A percentile compares a stretch with the other conserved stretches of the same genome.
These are phyloP conservation scores for Afroboletus lepidellus DNA, from an alignment of 1,284 basidiomycete species.

Conservation along the genomic window DNA sequence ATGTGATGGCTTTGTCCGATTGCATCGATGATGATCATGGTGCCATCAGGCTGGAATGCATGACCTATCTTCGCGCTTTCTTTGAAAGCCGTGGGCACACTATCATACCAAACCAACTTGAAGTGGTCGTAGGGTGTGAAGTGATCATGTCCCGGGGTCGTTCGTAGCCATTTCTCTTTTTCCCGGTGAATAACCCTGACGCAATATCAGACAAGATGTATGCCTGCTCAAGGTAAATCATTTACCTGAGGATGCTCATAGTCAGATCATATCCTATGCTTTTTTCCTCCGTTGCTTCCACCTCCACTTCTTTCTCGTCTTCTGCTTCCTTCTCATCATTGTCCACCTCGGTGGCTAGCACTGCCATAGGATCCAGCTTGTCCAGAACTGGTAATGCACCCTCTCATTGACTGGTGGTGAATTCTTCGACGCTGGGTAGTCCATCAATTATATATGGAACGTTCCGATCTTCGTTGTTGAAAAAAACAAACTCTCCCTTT, in stretches of 20 bases:
- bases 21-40: not conserved
- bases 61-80: not conserved
- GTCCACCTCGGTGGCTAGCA: not conserved
- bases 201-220: not conserved
- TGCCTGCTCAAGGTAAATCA: not conserved
- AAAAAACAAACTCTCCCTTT: not conserved
- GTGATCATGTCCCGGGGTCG: not conserved
- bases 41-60: not conserved
- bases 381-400: no score
- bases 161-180: not conserved
- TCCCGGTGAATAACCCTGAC: not conserved
- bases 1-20: no score
- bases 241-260: not conserved
- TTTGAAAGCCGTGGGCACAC: not conserved
- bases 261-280: not conserved
- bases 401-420: not conserved
- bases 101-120: not conserved
- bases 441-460: not conserved
- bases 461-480: not conserved
- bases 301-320: not conserved
- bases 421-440: not conserved
- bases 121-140: not conserved
- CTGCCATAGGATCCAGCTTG: not conserved
- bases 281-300: not conserved
- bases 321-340: no score